Conservation (phyloP, 805 yeast genomes). For the Candida lessepsii region DNA sequence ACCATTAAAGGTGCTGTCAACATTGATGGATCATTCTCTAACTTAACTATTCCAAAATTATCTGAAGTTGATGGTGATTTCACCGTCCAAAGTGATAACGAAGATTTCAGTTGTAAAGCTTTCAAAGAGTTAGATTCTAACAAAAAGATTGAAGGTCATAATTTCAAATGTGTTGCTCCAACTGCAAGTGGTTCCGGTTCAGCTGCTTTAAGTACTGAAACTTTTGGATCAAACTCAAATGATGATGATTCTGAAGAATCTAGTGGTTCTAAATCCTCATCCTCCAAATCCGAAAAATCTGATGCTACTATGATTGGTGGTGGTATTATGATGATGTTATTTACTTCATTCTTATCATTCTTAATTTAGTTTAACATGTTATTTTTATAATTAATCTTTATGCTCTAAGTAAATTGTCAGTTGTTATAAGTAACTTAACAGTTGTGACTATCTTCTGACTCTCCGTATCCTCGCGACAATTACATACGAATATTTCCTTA, state of each 20-base stretch:
- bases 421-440: too few relatives aligned
- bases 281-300: slow-evolving; percentile 13
- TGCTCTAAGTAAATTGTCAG: too few relatives aligned
- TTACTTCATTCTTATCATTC: slow-evolving; percentile 29
- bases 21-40: slow-evolving; percentile 36
- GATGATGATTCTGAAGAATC: slow-evolving; percentile 18
- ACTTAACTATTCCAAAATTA: slow-evolving; percentile 39
- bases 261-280: slow-evolving; percentile 18
- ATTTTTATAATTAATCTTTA: too few relatives aligned
- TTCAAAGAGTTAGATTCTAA: slow-evolving; percentile 32
- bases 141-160: slow-evolving; percentile 42
- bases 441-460: too few relatives aligned
- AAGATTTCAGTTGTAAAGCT: slow-evolving; percentile 36
- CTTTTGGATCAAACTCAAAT: slow-evolving; percentile 18
- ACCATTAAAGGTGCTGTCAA: slow-evolving; percentile 41
- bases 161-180: slow-evolving; percentile 41
- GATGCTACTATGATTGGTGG: slow-evolving; percentile 19
- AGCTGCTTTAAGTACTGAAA: slow-evolving; percentile 21
- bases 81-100: slow-evolving; percentile 30
- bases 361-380: slow-evolving; percentile 20
- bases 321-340: slow-evolving; percentile 20
- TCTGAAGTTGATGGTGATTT: slow-evolving; percentile 44
- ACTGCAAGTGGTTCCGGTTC: slow-evolving; percentile 19
- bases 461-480: too few relatives aligned
- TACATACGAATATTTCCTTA: too few relatives aligned